A percentile compares a stretch with the other conserved stretches of the same genome.
Conservation (phyloP, 352 stramenopile species). For the Globisporangium canariense region DNA sequence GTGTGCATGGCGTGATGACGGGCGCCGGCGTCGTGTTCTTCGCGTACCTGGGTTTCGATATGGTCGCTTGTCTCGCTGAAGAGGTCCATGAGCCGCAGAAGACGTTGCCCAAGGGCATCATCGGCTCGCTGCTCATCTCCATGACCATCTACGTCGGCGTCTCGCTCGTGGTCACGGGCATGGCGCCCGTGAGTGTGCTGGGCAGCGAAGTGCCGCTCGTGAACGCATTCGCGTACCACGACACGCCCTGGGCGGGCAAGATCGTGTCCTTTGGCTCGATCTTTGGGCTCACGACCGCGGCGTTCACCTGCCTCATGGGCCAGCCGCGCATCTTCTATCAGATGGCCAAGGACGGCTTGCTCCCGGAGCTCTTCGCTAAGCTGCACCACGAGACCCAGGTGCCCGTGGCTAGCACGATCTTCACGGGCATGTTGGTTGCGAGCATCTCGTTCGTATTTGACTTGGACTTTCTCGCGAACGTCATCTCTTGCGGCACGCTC, state of each 20-base stretch:
- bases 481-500: slow-evolving; percentile 90
- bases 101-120: slow-evolving; percentile 91
- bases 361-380: slow-evolving; percentile 61
- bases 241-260: slow-evolving; percentile 63
- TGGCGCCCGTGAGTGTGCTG: slow-evolving; percentile 72
- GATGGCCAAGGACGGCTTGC: slow-evolving; percentile 84
- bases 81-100: slow-evolving; percentile 89
- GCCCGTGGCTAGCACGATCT: slow-evolving; percentile 79
- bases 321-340: slow-evolving; percentile 92
- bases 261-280: slow-evolving; percentile 92
- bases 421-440: slow-evolving; percentile 81
- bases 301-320: slow-evolving; percentile 91
- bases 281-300: slow-evolving; percentile 88
- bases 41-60: slow-evolving; percentile 92
- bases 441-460: slow-evolving; percentile 87
- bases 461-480: slow-evolving; percentile 88
- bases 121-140: slow-evolving; percentile 88
- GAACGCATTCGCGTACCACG: slow-evolving; percentile 79
- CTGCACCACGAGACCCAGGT: slow-evolving; percentile 63
- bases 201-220: slow-evolving; percentile 77
- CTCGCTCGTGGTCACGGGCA: slow-evolving; percentile 87
- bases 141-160: slow-evolving; percentile 90
- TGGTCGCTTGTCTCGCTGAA: slow-evolving; percentile 90
- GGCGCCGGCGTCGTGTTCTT: slow-evolving; percentile 91
- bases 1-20: slow-evolving; percentile 86